phyloP scores from a whole-genome alignment of 2,329 filamentous ascomycete species.

The Calonectria hongkongensis region DNA sequence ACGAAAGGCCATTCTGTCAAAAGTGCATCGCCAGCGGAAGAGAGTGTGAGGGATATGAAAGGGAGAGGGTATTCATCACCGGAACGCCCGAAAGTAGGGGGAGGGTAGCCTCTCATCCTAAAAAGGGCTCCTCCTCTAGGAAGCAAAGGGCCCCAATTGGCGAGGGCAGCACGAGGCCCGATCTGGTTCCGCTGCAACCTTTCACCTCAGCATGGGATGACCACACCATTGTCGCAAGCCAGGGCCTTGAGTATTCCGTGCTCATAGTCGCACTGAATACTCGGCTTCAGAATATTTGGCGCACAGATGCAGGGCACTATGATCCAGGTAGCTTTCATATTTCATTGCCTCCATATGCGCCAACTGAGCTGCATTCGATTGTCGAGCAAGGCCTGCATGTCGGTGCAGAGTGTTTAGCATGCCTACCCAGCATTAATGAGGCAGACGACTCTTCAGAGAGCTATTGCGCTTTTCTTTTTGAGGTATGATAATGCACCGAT shows the following conservation, averaged over 20 bases:
- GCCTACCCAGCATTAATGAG: constrained; percentile 59
- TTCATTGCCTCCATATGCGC: constrained; percentile 62
- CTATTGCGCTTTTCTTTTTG: constrained; percentile 72
- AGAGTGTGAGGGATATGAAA: constrained; percentile 77
- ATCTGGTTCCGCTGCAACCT: constrained; percentile 62
- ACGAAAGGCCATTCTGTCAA: constrained; percentile 75
- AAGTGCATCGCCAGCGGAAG: constrained; percentile 76
- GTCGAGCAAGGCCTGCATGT: constrained; percentile 63
- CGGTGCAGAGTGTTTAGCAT: constrained; percentile 66
- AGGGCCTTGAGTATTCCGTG: constrained; percentile 61
- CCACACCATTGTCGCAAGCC: constrained; percentile 63
- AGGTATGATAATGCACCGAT: constrained; percentile 62
- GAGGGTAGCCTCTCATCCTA: constrained; percentile 74
- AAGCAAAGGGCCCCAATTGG: constrained; percentile 55
- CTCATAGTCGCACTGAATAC: constrained; percentile 69
- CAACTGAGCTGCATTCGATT: constrained; percentile 62
- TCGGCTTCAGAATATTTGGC: constrained; percentile 60
- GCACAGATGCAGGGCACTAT: constrained; percentile 49
- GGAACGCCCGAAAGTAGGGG: constrained; percentile 73
- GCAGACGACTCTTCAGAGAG: constrained; percentile 60
- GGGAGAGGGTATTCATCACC: constrained; percentile 78
- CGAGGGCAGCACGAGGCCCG: constrained; percentile 49
- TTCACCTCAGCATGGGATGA: constrained; percentile 72
- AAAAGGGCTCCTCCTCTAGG: constrained; percentile 61
- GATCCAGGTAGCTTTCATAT: constrained; percentile 59